Evolutionary conservation across 495 filamentous ascomycete genomes (phyloP).

Genomic region (Hypoxylon perforatum): DNA sequence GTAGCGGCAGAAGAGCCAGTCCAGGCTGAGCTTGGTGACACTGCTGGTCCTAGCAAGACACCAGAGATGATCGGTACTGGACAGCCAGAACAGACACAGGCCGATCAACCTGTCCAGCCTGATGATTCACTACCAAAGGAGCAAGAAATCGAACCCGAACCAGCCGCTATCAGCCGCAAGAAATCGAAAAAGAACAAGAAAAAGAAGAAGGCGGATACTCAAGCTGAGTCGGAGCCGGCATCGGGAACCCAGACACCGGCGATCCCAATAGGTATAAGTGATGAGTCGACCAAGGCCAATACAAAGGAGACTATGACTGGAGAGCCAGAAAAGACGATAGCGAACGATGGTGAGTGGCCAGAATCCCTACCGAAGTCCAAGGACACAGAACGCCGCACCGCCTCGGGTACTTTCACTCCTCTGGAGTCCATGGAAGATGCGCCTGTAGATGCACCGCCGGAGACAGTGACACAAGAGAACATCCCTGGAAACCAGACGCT

Average conservation of each 20-base stretch:
- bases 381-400: constrained; percentile 54
- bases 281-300: constrained; percentile 40
- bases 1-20: constrained; percentile 24
- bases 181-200: constrained; percentile 46
- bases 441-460: constrained; percentile 45
- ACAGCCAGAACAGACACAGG: constrained; percentile 45
- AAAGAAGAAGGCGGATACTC: constrained; percentile 47
- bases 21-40: constrained; percentile 1
- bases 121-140: constrained; percentile 21
- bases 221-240: constrained; percentile 37
- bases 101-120: constrained; percentile 10
- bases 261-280: constrained; percentile 41
- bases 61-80: constrained; percentile 38
- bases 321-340: constrained; percentile 45
- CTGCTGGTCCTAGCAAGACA: constrained; percentile 14
- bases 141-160: constrained; percentile 24
- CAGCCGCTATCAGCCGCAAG: constrained; percentile 26
- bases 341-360: constrained; percentile 43
- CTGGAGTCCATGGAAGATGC: constrained; percentile 43
- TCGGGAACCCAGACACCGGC: constrained; percentile 33
- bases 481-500: constrained; percentile 32
- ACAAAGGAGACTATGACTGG: constrained; percentile 43
- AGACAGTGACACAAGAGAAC: constrained; percentile 52
- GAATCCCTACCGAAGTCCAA: constrained; percentile 49
- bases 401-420: constrained; percentile 44